These are phyloP conservation scores for Penicillium tannophilum DNA, from an alignment of 495 filamentous ascomycete genomes.

Conservation along the genomic window DNA sequence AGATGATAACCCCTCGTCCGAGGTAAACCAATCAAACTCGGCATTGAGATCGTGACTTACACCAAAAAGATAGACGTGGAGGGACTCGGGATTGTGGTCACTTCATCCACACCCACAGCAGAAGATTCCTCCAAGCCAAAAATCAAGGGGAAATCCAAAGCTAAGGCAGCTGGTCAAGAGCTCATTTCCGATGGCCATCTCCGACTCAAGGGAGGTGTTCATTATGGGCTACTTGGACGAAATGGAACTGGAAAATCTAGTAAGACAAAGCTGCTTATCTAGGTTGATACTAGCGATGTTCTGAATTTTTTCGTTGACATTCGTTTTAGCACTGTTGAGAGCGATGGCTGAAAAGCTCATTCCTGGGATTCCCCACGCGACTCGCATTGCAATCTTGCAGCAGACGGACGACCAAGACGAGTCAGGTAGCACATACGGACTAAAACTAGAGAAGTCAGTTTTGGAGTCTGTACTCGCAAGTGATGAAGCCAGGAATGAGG, in stretches of 20 bases:
- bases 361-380: conserved; percentile 71
- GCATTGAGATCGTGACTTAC: background rate
- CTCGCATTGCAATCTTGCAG: conserved; percentile 69
- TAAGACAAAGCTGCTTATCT: conserved; percentile 34
- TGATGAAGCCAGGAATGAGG: conserved; percentile 60
- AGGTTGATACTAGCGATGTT: too few species aligned
- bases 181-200: conserved; percentile 68
- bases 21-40: conserved; percentile 28
- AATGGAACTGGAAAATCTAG: conserved; percentile 85
- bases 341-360: conserved; percentile 78
- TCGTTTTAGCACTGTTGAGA: conserved; percentile 60
- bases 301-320: too few species aligned
- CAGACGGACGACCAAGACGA: conserved; percentile 57
- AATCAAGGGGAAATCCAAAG: conserved; percentile 53
- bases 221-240: conserved; percentile 74
- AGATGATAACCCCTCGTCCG: conserved; percentile 41
- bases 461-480: conserved; percentile 69
- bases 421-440: conserved; percentile 13
- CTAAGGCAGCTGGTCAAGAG: conserved; percentile 59
- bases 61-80: conserved; percentile 63
- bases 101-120: conserved; percentile 35
- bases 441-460: conserved; percentile 44
- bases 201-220: conserved; percentile 66
- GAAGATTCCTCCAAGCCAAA: conserved; percentile 39
- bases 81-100: conserved; percentile 63